Evolutionary conservation across 148 eudicot species (phyloP).

Genomic region (Talinum fruticosum): DNA sequence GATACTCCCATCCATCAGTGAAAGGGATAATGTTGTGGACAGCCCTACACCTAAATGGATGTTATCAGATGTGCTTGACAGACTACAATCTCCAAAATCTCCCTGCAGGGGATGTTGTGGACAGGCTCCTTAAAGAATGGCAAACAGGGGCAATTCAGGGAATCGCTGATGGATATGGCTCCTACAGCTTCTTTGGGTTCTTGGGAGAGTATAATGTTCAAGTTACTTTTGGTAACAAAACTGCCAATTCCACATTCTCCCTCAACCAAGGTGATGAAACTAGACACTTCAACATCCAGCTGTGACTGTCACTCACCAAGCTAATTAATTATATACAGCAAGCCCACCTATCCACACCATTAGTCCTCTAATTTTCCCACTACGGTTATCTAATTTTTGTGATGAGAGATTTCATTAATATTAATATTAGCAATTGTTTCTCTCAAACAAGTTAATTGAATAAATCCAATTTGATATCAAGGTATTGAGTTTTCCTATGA

Average conservation of each 20-base stretch:
- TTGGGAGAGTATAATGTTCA: slow-evolving; percentile 61
- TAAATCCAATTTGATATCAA: no score
- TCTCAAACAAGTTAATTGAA: no score
- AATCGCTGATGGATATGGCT: slow-evolving; percentile 50
- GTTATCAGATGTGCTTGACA: slow-evolving; percentile 84
- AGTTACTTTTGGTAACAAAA: slow-evolving; percentile 35
- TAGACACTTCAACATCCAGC: slow-evolving; percentile 52
- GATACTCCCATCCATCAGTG: slow-evolving; percentile 60
- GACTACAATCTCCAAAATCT: slow-evolving; percentile 59
- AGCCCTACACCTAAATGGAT: slow-evolving; percentile 57
- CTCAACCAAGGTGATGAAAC: slow-evolving; percentile 57
- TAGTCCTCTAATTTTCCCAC: no score
- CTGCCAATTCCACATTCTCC: slow-evolving; percentile 44
- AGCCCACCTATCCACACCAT: no score
- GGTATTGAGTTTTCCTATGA: no score
- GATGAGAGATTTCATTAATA: no score
- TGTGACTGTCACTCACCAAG: slow-evolving; percentile 23
- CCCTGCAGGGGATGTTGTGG: slow-evolving; percentile 72
- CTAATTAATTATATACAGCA: no score
- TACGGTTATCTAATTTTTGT: no score
- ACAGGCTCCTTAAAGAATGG: slow-evolving; percentile 70
- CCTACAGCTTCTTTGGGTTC: slow-evolving; percentile 61
- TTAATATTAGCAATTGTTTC: no score
- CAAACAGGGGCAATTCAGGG: slow-evolving; percentile 47
- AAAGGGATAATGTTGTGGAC: slow-evolving; percentile 76